Percentiles rank a stretch among this genome's conserved stretches.
Evolutionary conservation across 176 grass and related monocot genomes (phyloP).

Genomic region (Oryza glumipatula): DNA sequence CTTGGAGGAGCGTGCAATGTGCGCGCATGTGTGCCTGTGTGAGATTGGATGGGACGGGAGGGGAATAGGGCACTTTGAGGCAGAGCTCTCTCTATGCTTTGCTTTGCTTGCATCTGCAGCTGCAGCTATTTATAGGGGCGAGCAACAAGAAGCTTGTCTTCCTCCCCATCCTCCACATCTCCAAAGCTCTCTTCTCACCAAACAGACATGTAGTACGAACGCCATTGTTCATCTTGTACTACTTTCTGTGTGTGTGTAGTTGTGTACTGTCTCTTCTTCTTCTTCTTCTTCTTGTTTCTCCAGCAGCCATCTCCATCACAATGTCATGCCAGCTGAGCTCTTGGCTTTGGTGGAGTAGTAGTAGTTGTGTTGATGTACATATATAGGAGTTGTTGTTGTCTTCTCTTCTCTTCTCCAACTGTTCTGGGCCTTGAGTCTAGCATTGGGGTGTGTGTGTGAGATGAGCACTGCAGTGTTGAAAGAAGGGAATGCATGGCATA

Average conservation of each 20-base stretch:
- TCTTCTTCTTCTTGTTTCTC: background rate
- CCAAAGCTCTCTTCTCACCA: background rate
- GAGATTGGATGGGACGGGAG: background rate
- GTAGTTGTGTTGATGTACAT: background rate
- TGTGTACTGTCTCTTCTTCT: background rate
- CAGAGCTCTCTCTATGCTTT: background rate
- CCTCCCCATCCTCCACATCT: background rate
- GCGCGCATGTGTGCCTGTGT: constrained; percentile 23
- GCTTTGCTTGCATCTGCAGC: background rate
- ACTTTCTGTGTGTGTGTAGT: background rate
- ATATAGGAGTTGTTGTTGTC: background rate
- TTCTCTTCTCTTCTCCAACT: background rate
- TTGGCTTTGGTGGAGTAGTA: too few relatives aligned
- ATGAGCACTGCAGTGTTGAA: background rate
- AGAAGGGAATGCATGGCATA: constrained; percentile 16
- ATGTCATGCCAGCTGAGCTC: background rate
- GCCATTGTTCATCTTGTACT: background rate
- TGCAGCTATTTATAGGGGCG: constrained; percentile 34
- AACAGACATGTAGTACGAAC: background rate
- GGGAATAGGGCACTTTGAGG: constrained; percentile 15
- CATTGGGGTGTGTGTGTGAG: background rate
- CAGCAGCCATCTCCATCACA: background rate
- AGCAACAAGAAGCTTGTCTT: background rate
- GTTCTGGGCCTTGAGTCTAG: background rate
- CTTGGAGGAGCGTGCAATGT: constrained; percentile 54